Percentiles rank a stretch among this genome's conserved stretches.
Evolutionary conservation across 306 rosid genomes (phyloP).

Genomic region (Ceratonia siliqua): DNA sequence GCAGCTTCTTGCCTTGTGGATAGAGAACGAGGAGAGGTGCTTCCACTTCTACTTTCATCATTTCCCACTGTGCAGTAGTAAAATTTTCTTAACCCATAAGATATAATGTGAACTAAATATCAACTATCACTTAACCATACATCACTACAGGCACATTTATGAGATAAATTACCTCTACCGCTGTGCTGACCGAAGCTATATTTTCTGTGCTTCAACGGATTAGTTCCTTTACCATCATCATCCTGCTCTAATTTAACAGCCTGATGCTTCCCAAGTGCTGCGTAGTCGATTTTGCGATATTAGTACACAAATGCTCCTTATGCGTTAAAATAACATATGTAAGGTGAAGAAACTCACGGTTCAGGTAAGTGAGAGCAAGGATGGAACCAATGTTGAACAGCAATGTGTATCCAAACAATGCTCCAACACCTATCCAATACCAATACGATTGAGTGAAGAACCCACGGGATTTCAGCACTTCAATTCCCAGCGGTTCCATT

Average conservation of each 20-base stretch:
- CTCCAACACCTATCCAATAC: conserved; percentile 26
- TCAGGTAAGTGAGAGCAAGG: conserved; percentile 49
- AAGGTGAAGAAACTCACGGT: conserved; percentile 44
- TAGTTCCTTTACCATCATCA: conserved; percentile 10
- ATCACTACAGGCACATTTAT: neutral
- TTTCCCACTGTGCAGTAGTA: conserved; percentile 35
- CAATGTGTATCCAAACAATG: conserved; percentile 12
- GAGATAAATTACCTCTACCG: conserved; percentile 42
- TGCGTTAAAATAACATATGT: neutral
- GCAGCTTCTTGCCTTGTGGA: conserved; percentile 23
- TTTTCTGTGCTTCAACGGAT: conserved; percentile 15
- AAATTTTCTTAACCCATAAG: conserved; percentile 6
- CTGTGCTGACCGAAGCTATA: conserved; percentile 22
- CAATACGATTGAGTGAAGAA: conserved; percentile 38
- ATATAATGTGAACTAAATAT: conserved; percentile 13
- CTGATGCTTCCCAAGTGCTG: conserved; percentile 41
- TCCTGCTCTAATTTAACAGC: conserved; percentile 40
- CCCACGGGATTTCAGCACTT: conserved; percentile 48
- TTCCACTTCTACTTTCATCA: conserved; percentile 26
- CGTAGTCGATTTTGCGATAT: conserved; percentile 9
- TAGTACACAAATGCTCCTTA: neutral
- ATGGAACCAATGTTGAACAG: conserved; percentile 17
- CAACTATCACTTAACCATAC: neutral
- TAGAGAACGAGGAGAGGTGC: neutral
- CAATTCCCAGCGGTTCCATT: conserved; percentile 41